Base-by-base conservation (phyloP, 371 early-diverging fungal species). In the Apophysomyces trapeziformis region DNA sequence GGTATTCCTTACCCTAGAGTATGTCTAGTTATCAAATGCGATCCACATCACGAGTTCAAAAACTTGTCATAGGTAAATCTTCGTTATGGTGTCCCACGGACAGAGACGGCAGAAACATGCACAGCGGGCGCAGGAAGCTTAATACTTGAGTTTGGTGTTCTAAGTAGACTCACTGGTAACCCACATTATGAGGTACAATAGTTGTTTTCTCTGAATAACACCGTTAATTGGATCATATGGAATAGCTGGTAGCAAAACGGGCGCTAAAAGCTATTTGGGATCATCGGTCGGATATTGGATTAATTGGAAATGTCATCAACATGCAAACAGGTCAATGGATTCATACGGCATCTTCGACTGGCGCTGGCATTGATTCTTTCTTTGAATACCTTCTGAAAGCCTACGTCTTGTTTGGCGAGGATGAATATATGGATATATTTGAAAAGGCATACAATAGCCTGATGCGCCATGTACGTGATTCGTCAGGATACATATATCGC, bases 301-400 rank as follows among this genome's bases (percentile, higher is more conserved):
- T 98, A 7, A 69, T 97, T 18, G 99, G 99, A 4, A 95, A 96
- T 68, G 87, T 89, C 0, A 89, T 96, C 67, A 85, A 94, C 64
- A 76, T 94, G 14, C 83, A 84, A 47, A 83, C 83, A 18, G 91
- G 89, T 1, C 75, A 83, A 59, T 93, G 94, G 94, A 78, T 85
- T n/a, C 85, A 89, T 37, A 77, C 83, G 3, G 84, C 88, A n/a
- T 79, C 90, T 18, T 87, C 91, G 7, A 89, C 95, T 14, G 95
- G 97, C 14, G 98, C 97, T 4, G 97, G 98, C 39, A 87, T 95
- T 21, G 99, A 98, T 77, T 95, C 96, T 7, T 89, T 92, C 26
- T 97, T 90, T 75, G 98, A 97, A 80, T 98, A 98, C 66, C 77
- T 96, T 41, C 70, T 96, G 16, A 98, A 98, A 74, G 87, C 92